Percentiles rank a stretch among this genome's conserved stretches.
phyloP scores from a whole-genome alignment of 2,329 filamentous ascomycete species.

The Rutstroemia sp. region DNA sequence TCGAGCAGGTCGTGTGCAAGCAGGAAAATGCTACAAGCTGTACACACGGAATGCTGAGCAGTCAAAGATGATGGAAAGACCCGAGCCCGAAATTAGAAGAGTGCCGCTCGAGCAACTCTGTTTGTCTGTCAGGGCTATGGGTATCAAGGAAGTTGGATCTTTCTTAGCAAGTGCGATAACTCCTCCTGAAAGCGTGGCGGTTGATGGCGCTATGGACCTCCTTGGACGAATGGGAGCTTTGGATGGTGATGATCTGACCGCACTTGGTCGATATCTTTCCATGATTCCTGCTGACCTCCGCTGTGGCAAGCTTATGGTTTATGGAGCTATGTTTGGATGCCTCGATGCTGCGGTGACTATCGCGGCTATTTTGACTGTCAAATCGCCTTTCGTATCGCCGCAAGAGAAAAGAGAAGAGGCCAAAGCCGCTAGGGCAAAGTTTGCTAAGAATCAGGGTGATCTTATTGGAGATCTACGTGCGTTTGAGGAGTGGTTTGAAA shows the following conservation, averaged over 20 bases:
- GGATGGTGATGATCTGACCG: conserved; percentile 78
- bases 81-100: conserved; percentile 87
- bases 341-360: conserved; percentile 84
- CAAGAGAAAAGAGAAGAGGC: conserved; percentile 77
- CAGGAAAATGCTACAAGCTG: conserved; percentile 89
- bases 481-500: conserved; percentile 73
- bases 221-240: conserved; percentile 82
- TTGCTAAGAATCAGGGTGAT: conserved; percentile 75
- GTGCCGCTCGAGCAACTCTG: conserved; percentile 93
- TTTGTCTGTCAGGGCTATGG: conserved; percentile 92
- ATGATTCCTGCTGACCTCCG: conserved; percentile 91
- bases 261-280: conserved; percentile 84
- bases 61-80: conserved; percentile 75
- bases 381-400: conserved; percentile 79
- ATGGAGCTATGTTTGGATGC: conserved; percentile 88
- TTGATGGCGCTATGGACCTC: conserved; percentile 75
- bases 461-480: conserved; percentile 80
- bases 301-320: conserved; percentile 91
- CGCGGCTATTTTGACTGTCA: conserved; percentile 83
- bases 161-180: conserved; percentile 86
- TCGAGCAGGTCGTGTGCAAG: conserved; percentile 85
- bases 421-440: conserved; percentile 66
- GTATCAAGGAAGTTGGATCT: conserved; percentile 68
- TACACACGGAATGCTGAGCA: conserved; percentile 80
- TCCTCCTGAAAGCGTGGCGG: conserved; percentile 76